Conservation (phyloP, 2,329 filamentous ascomycete genomes). For the Magnaporthiopsis rhizophila region DNA sequence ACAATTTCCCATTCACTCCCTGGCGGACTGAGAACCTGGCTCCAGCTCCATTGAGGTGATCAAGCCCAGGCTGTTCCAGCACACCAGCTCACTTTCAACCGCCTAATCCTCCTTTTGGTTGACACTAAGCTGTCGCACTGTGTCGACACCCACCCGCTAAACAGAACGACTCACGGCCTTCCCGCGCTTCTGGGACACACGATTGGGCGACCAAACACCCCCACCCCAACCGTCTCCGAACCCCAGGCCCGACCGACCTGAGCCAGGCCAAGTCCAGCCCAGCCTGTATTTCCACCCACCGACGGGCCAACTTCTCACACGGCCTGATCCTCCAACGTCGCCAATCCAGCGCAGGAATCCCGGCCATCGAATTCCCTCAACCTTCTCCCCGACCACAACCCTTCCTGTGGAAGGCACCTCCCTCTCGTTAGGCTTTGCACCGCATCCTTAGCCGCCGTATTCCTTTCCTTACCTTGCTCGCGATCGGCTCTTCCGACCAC, state of each 20-base stretch:
- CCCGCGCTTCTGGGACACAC: not conserved
- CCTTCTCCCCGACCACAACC: not conserved
- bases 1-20: not conserved
- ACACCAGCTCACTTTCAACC: not conserved
- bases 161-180: not conserved
- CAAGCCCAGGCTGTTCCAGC: not conserved
- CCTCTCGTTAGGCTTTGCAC: not conserved
- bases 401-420: not conserved
- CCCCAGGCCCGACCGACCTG: not conserved
- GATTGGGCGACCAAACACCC: not conserved
- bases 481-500: constrained; percentile 1
- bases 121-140: not conserved
- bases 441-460: not conserved
- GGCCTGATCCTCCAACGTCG: not conserved
- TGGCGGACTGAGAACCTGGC: not conserved
- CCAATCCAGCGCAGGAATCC: not conserved
- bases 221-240: not conserved
- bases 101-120: not conserved
- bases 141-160: not conserved
- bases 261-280: not conserved
- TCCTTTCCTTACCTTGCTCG: not conserved
- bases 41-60: no score
- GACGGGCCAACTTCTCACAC: not conserved
- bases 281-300: not conserved
- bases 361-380: not conserved